These are phyloP conservation scores for Alternaria gansuensis DNA, from an alignment of 2,329 filamentous ascomycete genomes.

Conservation along the genomic window DNA sequence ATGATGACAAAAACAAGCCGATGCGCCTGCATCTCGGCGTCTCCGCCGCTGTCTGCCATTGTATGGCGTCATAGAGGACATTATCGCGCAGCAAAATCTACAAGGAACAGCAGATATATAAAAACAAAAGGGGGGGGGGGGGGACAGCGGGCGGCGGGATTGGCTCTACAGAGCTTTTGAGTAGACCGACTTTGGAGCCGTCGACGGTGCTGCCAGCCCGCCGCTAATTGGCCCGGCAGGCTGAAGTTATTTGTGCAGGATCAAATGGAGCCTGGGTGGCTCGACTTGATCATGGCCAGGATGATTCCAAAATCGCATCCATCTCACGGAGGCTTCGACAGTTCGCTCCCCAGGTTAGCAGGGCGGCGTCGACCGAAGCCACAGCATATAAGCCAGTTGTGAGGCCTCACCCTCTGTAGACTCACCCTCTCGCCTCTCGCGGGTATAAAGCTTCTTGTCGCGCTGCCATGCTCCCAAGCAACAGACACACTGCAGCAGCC, in stretches of 20 bases:
- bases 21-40: slow-evolving; percentile 29
- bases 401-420: slow-evolving; percentile 22
- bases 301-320: slow-evolving; percentile 37
- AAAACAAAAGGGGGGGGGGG: neutral
- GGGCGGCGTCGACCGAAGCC: slow-evolving; percentile 46
- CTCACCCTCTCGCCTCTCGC: slow-evolving; percentile 14
- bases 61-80: slow-evolving; percentile 13
- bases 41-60: slow-evolving; percentile 28
- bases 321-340: slow-evolving; percentile 41
- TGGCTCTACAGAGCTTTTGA: slow-evolving; percentile 17
- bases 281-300: slow-evolving; percentile 46
- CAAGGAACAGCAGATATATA: slow-evolving; percentile 4
- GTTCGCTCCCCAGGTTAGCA: slow-evolving; percentile 29
- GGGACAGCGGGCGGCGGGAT: slow-evolving; percentile 38
- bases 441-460: slow-evolving; percentile 42
- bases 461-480: slow-evolving; percentile 27
- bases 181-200: slow-evolving; percentile 21
- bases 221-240: slow-evolving; percentile 34
- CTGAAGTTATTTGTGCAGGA: slow-evolving; percentile 25
- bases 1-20: slow-evolving; percentile 19
- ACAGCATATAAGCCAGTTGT: slow-evolving; percentile 30
- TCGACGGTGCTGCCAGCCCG: slow-evolving; percentile 16
- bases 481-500: slow-evolving; percentile 28
- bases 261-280: slow-evolving; percentile 38
- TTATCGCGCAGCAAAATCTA: slow-evolving; percentile 21